These are phyloP conservation scores for Stagonosporopsis cucurbitacearum DNA, from an alignment of 2,329 filamentous ascomycete species.

Conservation along the genomic window DNA sequence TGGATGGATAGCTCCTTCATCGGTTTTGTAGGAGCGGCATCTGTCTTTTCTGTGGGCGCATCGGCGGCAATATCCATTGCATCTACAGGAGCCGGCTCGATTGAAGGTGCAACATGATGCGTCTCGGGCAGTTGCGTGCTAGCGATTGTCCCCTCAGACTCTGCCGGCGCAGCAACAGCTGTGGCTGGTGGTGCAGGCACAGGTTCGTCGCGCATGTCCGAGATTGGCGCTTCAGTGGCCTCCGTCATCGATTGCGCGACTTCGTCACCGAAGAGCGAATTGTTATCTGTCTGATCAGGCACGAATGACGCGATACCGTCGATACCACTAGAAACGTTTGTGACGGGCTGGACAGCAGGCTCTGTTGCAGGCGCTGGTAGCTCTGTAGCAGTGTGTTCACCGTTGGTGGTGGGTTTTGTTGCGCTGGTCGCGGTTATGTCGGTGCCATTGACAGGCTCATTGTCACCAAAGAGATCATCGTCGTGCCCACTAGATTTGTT, in stretches of 20 bases:
- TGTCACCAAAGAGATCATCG: conserved; percentile 42
- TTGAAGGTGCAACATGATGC: conserved; percentile 29
- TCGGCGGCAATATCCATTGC: conserved; percentile 39
- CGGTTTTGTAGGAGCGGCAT: conserved; percentile 39
- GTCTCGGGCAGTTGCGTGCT: conserved; percentile 44
- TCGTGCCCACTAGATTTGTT: conserved; percentile 40
- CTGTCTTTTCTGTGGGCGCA: conserved; percentile 18
- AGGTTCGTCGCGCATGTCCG: conserved; percentile 44
- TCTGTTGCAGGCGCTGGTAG: conserved; percentile 34
- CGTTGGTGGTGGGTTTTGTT: conserved; percentile 40
- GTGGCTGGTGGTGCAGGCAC: conserved; percentile 21
- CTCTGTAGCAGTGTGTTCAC: conserved; percentile 35
- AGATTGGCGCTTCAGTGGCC: conserved; percentile 51
- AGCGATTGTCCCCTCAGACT: conserved; percentile 23
- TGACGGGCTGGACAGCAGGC: conserved; percentile 46
- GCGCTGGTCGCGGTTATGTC: conserved; percentile 24
- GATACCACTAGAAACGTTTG: conserved; percentile 53
- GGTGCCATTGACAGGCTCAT: conserved; percentile 35
- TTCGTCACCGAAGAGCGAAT: conserved; percentile 49
- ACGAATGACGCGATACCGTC: conserved; percentile 53
- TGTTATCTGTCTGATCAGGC: conserved; percentile 49
- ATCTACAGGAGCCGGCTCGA: conserved; percentile 26
- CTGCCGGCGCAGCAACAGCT: conserved; percentile 1
- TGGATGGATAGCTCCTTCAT: conserved; percentile 44
- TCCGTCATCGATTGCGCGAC: conserved; percentile 43